Base-by-base conservation (phyloP, 2,329 filamentous ascomycete genomes). In the Penicillium sp. region DNA sequence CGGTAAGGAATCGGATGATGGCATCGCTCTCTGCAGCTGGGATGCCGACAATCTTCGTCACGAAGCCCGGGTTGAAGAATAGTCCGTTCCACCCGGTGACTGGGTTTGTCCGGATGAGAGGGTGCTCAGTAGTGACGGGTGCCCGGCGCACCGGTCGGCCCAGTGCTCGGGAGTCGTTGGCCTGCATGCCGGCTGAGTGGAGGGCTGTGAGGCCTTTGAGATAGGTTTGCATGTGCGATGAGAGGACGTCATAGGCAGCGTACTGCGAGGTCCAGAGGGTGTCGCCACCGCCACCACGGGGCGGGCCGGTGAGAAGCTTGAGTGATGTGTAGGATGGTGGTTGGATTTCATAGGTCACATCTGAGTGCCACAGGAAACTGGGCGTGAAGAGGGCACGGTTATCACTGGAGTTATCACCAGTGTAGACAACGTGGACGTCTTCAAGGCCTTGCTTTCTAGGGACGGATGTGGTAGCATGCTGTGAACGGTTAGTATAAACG, bases 51-150 rank as follows among this genome's bases (percentile, higher is more conserved):
- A 84, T 84, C 57, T 79, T 78, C 8, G 77, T 82, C 6, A 83
- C 79, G 61, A 84, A 84, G 0, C 81, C 81, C 0, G 81, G 80
- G 63, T 83, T 84, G 67, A 82, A 82, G 69, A 83, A 85, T 1
- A 86, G 70, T 7, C 74, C 76, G 67, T 85, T 85, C 82, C 82
- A 85, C 9, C 82, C 82, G 0, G 83, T 86, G 7, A 85, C 82
- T 0, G 83, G 82, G 62, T 86, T 79, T 0, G 81, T 83, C 18
- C 83, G 78, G 40, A 86, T 70, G 1, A 86, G 70, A 1, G 83
- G 83, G 61, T 86, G 82, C 46, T 79, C 75, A 0, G 80, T 83
- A 7, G 75, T 76, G 30, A 84, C 72, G 3, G 81, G 79, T 4
- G 79, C 78, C 10, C 80, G 77, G 26, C 80, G 76, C 3, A 82